These are phyloP conservation scores for Colletotrichum nymphaeae DNA, from an alignment of 2,329 filamentous ascomycete species.

Conservation along the genomic window DNA sequence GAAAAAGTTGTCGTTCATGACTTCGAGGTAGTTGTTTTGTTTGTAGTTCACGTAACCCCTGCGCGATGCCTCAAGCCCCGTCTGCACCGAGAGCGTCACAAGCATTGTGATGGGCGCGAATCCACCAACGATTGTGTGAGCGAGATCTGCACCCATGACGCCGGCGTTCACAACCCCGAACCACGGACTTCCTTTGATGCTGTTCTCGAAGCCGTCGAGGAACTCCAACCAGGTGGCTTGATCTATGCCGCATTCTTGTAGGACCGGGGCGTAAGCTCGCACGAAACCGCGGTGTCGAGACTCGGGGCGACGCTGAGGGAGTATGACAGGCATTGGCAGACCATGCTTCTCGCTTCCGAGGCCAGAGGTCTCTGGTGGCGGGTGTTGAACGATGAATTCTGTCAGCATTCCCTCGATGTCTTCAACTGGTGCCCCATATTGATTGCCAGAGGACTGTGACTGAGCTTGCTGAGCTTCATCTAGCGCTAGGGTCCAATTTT, in stretches of 20 bases:
- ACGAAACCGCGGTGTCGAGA: background rate
- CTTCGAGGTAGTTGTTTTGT: slow-evolving; percentile 9
- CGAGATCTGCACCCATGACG: background rate
- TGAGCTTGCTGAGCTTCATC: background rate
- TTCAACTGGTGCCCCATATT: background rate
- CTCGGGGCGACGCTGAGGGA: slow-evolving; percentile 8
- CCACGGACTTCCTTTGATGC: background rate
- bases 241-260: background rate
- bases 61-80: slow-evolving; percentile 4
- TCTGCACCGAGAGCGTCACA: background rate
- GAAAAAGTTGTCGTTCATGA: slow-evolving; percentile 14
- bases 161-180: background rate
- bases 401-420: background rate
- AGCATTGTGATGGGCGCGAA: background rate
- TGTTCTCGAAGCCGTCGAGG: background rate
- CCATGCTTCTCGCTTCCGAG: background rate
- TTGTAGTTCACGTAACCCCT: slow-evolving; percentile 4
- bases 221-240: background rate
- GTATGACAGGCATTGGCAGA: background rate
- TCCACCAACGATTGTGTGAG: background rate
- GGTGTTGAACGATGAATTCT: background rate
- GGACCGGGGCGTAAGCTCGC: slow-evolving; percentile 8
- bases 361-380: background rate
- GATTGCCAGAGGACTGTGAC: background rate
- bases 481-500: background rate